Base-by-base conservation (phyloP, 2,329 filamentous ascomycete genomes). In the Alternaria metachromatica region DNA sequence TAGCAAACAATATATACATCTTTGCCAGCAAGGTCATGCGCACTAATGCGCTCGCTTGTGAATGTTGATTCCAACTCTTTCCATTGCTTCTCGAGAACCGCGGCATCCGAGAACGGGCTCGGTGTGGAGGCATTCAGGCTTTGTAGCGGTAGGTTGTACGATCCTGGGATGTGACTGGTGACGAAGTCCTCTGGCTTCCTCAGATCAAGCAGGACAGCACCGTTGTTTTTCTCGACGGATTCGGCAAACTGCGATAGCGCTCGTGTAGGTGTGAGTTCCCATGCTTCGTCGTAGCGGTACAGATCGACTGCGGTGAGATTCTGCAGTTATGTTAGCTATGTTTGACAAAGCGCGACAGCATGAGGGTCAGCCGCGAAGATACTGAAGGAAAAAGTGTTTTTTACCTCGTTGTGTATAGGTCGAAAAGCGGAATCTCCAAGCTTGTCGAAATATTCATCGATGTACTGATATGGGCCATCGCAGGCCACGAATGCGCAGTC, bases 391-490 rank as follows among this genome's bases (percentile, higher is more conserved):
- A 43, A 37, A 18, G 20, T 2, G 5, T 3, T 2, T 46, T 58
- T 23, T 65, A 67, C 70, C 20, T 68, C 18, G 12, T 72, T 71
- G 7, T 60, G 63, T 44, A 72, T 72, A 3, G 67, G 61, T 8
- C 58, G 65, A 20, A 72, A 72, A 1, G 58, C 41, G 2, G 79
- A 77, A 2, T 80, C 67, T 2, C 80, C 83, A 11, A 89, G 78
- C 67, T 87, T 88, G 25, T 85, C 81, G 67, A 88, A 89, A 69
- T 89, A 89, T 66, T 87, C 86, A 23, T 83, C 80, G 48, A 89
- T 83, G 63, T 89, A 89, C 71, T 89, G 87, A 66, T 90, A 89
- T 0, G 88, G 88, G 25, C 90, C 66, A 60, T 90, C 88, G 61
- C 87, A 89, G 76, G 87, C 90, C 4, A 89, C 74, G 72, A 90